phyloP scores from a whole-genome alignment of 2,329 filamentous ascomycete genomes.

The Metarhizium album region DNA sequence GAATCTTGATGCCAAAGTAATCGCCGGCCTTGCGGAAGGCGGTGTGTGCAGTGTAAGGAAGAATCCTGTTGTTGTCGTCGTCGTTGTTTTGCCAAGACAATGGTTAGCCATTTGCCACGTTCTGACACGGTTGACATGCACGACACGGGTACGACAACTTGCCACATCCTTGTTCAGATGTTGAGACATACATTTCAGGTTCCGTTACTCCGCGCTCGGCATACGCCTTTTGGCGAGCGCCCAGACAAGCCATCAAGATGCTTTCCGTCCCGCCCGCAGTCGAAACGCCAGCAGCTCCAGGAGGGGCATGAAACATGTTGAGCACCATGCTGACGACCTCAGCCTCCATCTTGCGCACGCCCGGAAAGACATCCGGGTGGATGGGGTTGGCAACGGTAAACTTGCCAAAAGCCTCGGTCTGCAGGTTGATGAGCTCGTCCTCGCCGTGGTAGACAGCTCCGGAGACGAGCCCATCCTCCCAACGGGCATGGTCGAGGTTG shows the following conservation, averaged over 20 bases:
- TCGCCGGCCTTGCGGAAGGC: conserved; percentile 91
- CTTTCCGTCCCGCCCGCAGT: conserved; percentile 93
- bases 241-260: conserved; percentile 89
- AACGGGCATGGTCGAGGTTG: conserved; percentile 84
- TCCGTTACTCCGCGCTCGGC: conserved; percentile 78
- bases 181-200: conserved; percentile 72
- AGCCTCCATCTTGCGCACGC: conserved; percentile 97
- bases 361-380: conserved; percentile 95
- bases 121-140: background rate
- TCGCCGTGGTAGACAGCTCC: conserved; percentile 96
- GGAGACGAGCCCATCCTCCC: conserved; percentile 92
- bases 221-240: conserved; percentile 81
- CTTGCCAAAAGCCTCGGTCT: conserved; percentile 85
- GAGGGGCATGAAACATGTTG: conserved; percentile 77
- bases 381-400: conserved; percentile 96
- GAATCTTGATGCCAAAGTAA: conserved; percentile 95
- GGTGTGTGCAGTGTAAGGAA: conserved; percentile 89
- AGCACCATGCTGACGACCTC: conserved; percentile 95
- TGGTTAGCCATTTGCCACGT: background rate
- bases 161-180: background rate
- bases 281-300: conserved; percentile 75
- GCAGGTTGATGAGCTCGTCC: conserved; percentile 66
- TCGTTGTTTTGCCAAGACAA: background rate
- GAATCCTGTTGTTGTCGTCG: conserved; percentile 60
- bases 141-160: background rate